Evolutionary conservation across 2,329 filamentous ascomycete genomes (phyloP), one percentile per base, ranked within the genome.

Genomic region (Epichloe bromicola): DNA sequence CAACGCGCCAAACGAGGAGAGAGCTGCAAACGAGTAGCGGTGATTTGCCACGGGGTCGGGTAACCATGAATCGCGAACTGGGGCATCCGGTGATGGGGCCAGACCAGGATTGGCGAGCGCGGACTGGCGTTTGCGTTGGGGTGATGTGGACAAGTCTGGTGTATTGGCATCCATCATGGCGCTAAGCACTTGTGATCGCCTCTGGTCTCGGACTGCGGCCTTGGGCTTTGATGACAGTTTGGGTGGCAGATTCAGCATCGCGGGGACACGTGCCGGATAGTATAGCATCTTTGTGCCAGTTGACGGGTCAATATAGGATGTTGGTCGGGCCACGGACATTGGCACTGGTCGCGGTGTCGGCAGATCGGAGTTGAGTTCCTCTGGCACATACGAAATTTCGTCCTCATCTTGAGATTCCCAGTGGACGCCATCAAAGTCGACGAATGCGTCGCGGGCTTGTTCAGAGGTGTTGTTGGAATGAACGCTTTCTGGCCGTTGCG

Each of bases 241-340:
- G 43, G 89, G 88, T 1, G 93, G 93, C 12, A 98, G 71, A 60
- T 95, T 97, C 52, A 98, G 76, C 83, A 95, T 90, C 55, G 86
- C 83, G 3, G 93, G 93, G 3, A 98, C 93, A 1, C 88, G 90
- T 3, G 93, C 93, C 14, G 93, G 93, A 65, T 98, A 98, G 67
- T 85, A 97, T 10, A 95, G 80, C 87, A 97, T 95, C 58, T 83
- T 74, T 57, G 91, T 81, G 4, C 81, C 84, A 1, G 83, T 83
- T 26, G 75, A 72, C 2, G 80, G 79, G 60, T 83, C 74, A 60
- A 79, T 68, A 63, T 82, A 83, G 1, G 80, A 80, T 54, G 77
- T 74, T 11, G 79, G 74, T 17, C 69, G 67, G 2, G 66, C 62
- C 56, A 64, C 62, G 17, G 46, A 49, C 12, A 54, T 48, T 14